Evolutionary conservation across 371 early-diverging fungal species (phyloP).

Genomic region (Mucor piriformis): DNA sequence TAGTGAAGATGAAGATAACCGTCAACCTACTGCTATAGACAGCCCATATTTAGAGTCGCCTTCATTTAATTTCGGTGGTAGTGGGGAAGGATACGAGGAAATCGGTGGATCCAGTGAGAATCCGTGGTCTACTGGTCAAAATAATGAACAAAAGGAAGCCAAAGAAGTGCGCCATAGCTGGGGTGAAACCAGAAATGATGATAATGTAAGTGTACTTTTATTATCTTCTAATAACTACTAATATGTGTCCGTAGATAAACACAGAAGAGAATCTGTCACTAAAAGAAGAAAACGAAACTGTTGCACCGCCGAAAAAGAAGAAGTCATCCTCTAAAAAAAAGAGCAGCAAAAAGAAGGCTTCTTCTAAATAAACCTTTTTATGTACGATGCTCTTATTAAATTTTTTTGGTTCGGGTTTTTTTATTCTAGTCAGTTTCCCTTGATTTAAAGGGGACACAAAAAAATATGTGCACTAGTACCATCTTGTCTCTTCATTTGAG

Average conservation of each 20-base stretch:
- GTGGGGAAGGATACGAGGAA: constrained; percentile 30
- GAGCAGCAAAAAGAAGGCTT: neutral
- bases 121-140: constrained; percentile 27
- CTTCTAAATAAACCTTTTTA: neutral
- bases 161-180: neutral
- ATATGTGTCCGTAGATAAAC: neutral
- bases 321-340: neutral
- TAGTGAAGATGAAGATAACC: constrained; percentile 35
- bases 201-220: neutral
- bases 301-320: neutral
- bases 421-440: too few relatives aligned
- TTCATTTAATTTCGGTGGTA: constrained; percentile 6
- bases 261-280: neutral
- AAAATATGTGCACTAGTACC: too few relatives aligned
- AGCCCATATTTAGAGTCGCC: constrained; percentile 8
- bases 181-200: neutral
- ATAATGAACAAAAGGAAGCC: neutral
- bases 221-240: neutral
- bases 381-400: too few relatives aligned
- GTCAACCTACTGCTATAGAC: neutral
- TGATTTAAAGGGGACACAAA: too few relatives aligned
- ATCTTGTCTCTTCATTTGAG: too few relatives aligned
- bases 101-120: constrained; percentile 28
- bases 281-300: neutral
- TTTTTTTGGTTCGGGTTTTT: too few relatives aligned